Evolutionary conservation across 2,329 filamentous ascomycete genomes (phyloP), one percentile per base, ranked within the genome.

Genomic region (Neoascochyta sp.): DNA sequence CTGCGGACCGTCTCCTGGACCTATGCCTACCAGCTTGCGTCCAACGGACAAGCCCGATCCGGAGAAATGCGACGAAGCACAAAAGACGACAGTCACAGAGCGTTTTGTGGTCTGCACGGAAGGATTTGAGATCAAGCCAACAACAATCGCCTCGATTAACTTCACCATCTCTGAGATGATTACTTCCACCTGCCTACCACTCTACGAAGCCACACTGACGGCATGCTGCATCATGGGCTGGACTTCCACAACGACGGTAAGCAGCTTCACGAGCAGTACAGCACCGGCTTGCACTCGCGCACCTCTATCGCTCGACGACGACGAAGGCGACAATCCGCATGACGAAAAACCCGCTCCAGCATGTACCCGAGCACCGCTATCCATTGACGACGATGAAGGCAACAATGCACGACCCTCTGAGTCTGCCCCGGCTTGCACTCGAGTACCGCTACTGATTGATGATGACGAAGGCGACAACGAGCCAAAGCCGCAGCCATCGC

Each of bases 291-390:
- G 54, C 18, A 51, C 46, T 5, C 29, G 33, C 4, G 48, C 39
- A 7, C 41, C 50, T 5, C 39, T 57, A 4, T 40, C 31, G n/a
- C 34, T 57, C 1, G 51, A 59, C 22, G 52, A 57, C n/a, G 52
- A 24, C 10, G 22, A 24, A 24, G 22, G 22, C 22, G 22, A 24
- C n/a, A 24, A 24, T n/a, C 12, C 20, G 12, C 10, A 9, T 22
- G n/a, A n/a, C n/a, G 22, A 24, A 14, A 11, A 24, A 10, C 12
- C 8, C 5, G 44, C 14, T 1, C 32, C 39, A 9, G 21, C 36
- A 3, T 58, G 54, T 22, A 52, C 48, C 7, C 27, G 31, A 3
- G 50, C 41, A 6, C 41, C 46, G 4, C 38, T 57, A 5, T 42
- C 36, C 7, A 28, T 57, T 3, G 50, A 58, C 24, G 53, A 57